phyloP scores from a whole-genome alignment of 345 rosid species.

The Alliaria petiolata region DNA sequence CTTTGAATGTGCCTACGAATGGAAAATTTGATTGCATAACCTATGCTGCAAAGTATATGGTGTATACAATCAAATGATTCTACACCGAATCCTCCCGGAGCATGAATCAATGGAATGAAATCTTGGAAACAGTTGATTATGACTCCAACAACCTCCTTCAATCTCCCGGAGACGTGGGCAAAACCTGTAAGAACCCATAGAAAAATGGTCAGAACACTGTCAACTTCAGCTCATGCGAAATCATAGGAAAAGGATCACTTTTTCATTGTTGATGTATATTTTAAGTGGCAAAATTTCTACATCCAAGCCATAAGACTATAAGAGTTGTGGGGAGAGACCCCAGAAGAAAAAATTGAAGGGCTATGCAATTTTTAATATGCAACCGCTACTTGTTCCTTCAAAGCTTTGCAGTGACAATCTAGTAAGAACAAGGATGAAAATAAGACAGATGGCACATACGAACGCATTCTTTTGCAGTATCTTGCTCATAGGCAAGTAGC shows the following conservation, averaged over 20 bases:
- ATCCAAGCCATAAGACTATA: neutral
- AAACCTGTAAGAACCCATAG: conserved; percentile 37
- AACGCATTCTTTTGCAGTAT: conserved; percentile 41
- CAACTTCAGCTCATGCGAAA: neutral
- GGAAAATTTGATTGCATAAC: conserved; percentile 45
- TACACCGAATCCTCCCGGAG: conserved; percentile 41
- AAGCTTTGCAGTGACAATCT: conserved; percentile 7
- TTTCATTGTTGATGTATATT: neutral
- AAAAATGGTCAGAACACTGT: neutral
- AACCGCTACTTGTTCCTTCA: neutral
- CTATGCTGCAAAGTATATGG: conserved; percentile 58
- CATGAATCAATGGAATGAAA: conserved; percentile 49
- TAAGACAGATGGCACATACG: conserved; percentile 45
- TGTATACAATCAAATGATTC: conserved; percentile 61
- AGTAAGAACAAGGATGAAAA: no score
- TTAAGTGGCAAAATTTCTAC: neutral
- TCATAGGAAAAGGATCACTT: neutral
- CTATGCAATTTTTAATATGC: neutral
- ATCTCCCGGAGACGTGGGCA: conserved; percentile 41
- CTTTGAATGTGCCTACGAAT: conserved; percentile 31
- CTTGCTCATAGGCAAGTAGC: conserved; percentile 57
- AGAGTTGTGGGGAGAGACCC: neutral
- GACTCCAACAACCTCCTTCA: conserved; percentile 69
- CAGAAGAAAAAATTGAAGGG: neutral
- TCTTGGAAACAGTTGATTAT: conserved; percentile 67